These are phyloP conservation scores for Lactarius tabidus DNA, from an alignment of 768 basidiomycete genomes.

Conservation along the genomic window DNA sequence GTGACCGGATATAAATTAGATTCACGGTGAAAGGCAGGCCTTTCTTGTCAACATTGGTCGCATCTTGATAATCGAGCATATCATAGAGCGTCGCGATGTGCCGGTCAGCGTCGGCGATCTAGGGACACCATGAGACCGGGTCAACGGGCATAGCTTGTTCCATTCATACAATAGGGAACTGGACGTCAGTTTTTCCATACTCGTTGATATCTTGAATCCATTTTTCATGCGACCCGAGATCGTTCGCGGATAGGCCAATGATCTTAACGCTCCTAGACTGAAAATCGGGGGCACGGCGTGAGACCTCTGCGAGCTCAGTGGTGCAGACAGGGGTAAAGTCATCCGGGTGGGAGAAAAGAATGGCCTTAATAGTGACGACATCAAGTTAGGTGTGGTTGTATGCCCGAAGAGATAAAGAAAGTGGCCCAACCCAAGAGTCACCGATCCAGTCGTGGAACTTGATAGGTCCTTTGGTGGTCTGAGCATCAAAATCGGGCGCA, in stretches of 20 bases:
- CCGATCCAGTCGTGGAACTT: constrained; percentile 93
- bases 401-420: background rate
- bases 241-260: constrained; percentile 91
- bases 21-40: constrained; percentile 89
- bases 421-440: constrained; percentile 66
- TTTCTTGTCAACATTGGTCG: constrained; percentile 80
- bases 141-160: constrained; percentile 27
- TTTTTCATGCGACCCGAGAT: constrained; percentile 72
- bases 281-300: constrained; percentile 83
- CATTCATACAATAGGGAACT: constrained; percentile 82
- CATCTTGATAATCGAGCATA: constrained; percentile 95
- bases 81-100: constrained; percentile 84
- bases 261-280: constrained; percentile 85
- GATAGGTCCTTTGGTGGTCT: constrained; percentile 84
- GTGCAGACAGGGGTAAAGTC: constrained; percentile 95
- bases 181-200: constrained; percentile 74
- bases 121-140: background rate
- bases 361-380: constrained; percentile 43
- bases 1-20: background rate
- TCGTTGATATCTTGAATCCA: constrained; percentile 91
- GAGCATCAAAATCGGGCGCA: constrained; percentile 88
- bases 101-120: constrained; percentile 93
- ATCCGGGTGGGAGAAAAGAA: constrained; percentile 94
- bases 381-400: background rate
- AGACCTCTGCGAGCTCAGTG: constrained; percentile 95